phyloP scores from a whole-genome alignment of 331 rosid genomes.

The Prunus yedoensis region DNA sequence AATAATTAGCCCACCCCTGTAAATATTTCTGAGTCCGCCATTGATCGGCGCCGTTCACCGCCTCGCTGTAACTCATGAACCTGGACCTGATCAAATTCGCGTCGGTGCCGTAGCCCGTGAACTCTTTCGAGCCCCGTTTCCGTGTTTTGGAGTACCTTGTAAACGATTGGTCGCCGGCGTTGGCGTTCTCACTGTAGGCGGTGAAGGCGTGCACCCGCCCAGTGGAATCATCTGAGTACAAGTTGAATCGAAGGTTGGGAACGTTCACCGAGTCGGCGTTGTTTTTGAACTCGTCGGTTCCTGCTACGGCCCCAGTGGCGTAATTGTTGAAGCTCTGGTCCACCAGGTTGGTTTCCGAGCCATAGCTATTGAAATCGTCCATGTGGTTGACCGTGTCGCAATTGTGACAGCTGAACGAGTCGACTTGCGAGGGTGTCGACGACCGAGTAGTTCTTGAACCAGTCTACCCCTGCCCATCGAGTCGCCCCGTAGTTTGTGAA shows the following conservation, averaged over 20 bases:
- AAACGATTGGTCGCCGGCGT: slow-evolving; percentile 72
- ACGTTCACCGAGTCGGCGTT: no score
- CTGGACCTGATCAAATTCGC: slow-evolving; percentile 62
- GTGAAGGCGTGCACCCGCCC: slow-evolving; percentile 62
- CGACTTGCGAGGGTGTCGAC: no score
- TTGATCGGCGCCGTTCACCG: slow-evolving; percentile 36
- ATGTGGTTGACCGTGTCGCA: slow-evolving; percentile 53
- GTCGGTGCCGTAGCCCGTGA: slow-evolving; percentile 54
- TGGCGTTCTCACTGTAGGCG: slow-evolving; percentile 61
- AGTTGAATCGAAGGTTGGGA: slow-evolving; percentile 57
- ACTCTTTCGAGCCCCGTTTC: slow-evolving; percentile 56
- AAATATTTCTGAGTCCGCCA: no score
- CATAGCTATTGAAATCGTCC: slow-evolving; percentile 57
- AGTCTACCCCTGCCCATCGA: no score
- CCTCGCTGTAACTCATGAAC: slow-evolving; percentile 57
- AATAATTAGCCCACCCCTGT: no score
- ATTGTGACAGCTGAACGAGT: slow-evolving; percentile 86
- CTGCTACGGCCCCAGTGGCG: slow-evolving; percentile 62
- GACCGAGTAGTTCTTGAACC: no score
- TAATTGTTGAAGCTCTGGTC: slow-evolving; percentile 74
- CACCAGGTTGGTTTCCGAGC: slow-evolving; percentile 48
- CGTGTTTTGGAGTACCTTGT: slow-evolving; percentile 59
- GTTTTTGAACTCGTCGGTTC: slow-evolving; percentile 57
- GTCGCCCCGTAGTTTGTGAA: no score
- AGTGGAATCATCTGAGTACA: slow-evolving; percentile 68